Base-by-base conservation (phyloP, 2,329 filamentous ascomycete genomes). In the Dendrostoma leiphaemia region DNA sequence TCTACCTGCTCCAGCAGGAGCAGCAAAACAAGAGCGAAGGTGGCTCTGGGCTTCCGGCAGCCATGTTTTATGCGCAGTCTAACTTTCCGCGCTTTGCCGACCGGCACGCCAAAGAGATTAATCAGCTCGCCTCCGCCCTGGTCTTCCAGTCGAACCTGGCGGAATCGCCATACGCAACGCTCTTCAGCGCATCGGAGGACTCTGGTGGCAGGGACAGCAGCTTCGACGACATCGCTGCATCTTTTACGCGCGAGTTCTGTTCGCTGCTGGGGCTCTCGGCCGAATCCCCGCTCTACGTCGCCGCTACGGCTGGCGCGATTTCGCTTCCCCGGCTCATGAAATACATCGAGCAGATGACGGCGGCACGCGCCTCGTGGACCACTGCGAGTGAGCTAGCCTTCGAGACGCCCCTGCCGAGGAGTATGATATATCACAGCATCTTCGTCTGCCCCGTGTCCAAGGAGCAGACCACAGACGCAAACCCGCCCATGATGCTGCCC, bases 391-490 rank as follows among this genome's bases (percentile, higher is more conserved):
- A 99, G 70, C 77, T 99, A 17, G 91, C 93, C 0, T 94, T 92
- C 67, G 80, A 90, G 64, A 85, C 82, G 1, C 79, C 82, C 2
- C 71, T 86, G 2, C 82, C 83, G 1, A 66, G 70, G 47, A 79
- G 75, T 60, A 84, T 84, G 80, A 76, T 86, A 46, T 99, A 96
- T 75, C 94, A 99, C 70, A 89, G 89, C 53, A 97, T 99, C 66
- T 99, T 99, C 67, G 94, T 99, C 38, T 99, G 94, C 66, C 94
- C 94, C 0, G 94, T 99, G 5, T 92, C 88, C 64, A 97, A 97
- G 70, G 94, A 97, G 67, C 94, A 99, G 71, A 91, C 89, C 0
- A 99, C 93, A 0, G 91, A 96, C 65, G 74, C 80, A 23, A 99
- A 99, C 69, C 94, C 94, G 10, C 91, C 94, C 2, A 95, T 97